These are phyloP conservation scores for Dactylonectria estremocensis DNA, from an alignment of 2,329 filamentous ascomycete species.

Conservation along the genomic window DNA sequence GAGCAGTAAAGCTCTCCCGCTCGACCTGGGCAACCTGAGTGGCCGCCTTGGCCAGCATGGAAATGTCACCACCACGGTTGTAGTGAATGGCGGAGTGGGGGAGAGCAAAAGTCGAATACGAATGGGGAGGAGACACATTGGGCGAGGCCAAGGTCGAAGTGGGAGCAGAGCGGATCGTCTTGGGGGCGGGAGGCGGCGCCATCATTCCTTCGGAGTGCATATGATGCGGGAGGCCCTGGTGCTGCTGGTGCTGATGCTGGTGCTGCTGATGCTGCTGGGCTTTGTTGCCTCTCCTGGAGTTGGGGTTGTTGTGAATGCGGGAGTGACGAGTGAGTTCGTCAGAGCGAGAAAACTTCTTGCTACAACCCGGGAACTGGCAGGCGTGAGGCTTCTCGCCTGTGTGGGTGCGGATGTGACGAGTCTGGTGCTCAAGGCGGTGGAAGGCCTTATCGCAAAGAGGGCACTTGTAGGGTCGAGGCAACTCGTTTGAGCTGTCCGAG, in stretches of 20 bases:
- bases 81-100: constrained; percentile 66
- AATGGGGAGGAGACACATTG: constrained; percentile 95
- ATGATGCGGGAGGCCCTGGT: constrained; percentile 59
- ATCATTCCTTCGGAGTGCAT: constrained; percentile 77
- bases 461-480: constrained; percentile 98
- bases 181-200: constrained; percentile 81
- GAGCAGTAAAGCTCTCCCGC: constrained; percentile 65
- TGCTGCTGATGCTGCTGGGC: constrained; percentile 63
- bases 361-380: constrained; percentile 95
- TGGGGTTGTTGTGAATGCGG: constrained; percentile 98
- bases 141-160: constrained; percentile 90
- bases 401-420: constrained; percentile 92
- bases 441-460: constrained; percentile 98
- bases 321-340: constrained; percentile 98
- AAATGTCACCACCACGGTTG: constrained; percentile 68
- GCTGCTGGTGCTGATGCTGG: constrained; percentile 49
- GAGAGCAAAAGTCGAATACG: constrained; percentile 80
- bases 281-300: constrained; percentile 95
- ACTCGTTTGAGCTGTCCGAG: constrained; percentile 73
- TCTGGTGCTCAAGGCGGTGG: constrained; percentile 96
- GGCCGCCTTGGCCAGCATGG: constrained; percentile 73
- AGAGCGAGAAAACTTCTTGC: constrained; percentile 96
- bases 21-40: constrained; percentile 75
- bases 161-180: constrained; percentile 90
- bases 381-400: constrained; percentile 98